Evolutionary conservation across 306 rosid species (phyloP).

Genomic region (Cicer judaicum): DNA sequence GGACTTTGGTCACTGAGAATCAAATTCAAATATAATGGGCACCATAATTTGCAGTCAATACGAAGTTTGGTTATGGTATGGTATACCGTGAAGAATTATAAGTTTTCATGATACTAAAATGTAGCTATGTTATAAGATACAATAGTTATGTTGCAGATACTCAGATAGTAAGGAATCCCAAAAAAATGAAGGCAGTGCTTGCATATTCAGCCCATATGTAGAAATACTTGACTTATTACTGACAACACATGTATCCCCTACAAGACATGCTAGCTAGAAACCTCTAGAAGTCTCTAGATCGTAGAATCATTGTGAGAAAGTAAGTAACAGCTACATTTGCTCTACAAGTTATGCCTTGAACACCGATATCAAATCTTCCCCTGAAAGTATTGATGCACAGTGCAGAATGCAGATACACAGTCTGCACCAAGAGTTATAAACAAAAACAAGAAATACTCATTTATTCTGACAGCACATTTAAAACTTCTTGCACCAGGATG

Average conservation of each 20-base stretch:
- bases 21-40: conserved; percentile 40
- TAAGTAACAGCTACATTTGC: conserved; percentile 1
- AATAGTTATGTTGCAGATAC: conserved; percentile 18
- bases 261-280: neutral
- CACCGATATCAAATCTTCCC: conserved; percentile 17
- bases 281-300: neutral
- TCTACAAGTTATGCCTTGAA: conserved; percentile 17
- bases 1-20: conserved; percentile 22
- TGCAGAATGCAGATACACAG: neutral
- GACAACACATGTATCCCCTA: conserved; percentile 5
- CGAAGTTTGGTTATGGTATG: conserved; percentile 24
- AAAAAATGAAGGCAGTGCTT: conserved; percentile 35
- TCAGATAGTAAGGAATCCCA: conserved; percentile 10
- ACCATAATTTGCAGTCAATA: conserved; percentile 42
- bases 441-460: conserved; percentile 30
- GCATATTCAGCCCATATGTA: conserved; percentile 14
- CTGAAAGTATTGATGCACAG: neutral
- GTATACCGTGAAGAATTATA: conserved; percentile 19
- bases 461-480: conserved; percentile 4
- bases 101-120: conserved; percentile 11
- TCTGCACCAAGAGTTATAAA: conserved; percentile 29
- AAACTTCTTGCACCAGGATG: neutral
- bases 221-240: neutral
- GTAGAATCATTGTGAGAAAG: neutral
- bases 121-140: conserved; percentile 13